These are phyloP conservation scores for Linnemannia schmuckeri DNA, from an alignment of 192 early-diverging fungal genomes.

Conservation along the genomic window DNA sequence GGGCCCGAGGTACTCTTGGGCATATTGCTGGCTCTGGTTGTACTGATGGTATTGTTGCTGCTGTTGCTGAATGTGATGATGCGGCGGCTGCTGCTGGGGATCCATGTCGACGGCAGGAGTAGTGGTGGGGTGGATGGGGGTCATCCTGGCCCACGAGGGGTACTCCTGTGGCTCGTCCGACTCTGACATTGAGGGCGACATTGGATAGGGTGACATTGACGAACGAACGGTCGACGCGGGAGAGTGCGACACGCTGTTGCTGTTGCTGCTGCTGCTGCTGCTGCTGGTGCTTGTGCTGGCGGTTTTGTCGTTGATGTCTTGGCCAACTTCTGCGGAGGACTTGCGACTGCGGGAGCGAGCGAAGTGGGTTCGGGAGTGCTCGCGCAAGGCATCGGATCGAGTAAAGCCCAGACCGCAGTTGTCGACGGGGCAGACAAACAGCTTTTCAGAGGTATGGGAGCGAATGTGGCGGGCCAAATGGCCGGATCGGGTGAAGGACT, in stretches of 20 bases:
- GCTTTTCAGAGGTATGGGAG: conserved; percentile 54
- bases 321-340: conserved; percentile 10
- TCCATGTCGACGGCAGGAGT: not conserved
- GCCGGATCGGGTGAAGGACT: conserved; percentile 57
- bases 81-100: not conserved
- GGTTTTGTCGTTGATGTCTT: not conserved
- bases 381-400: conserved; percentile 80
- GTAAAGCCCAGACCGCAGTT: conserved; percentile 80
- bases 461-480: conserved; percentile 55
- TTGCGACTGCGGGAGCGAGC: conserved; percentile 36
- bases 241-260: conserved; percentile 26
- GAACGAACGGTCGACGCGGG: conserved; percentile 42
- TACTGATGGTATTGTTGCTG: conserved; percentile 17
- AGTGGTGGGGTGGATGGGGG: conserved; percentile 31
- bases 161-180: conserved; percentile 50
- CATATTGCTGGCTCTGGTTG: not conserved
- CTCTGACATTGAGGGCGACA: conserved; percentile 49
- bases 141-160: conserved; percentile 52
- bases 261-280: not conserved
- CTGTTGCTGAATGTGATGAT: conserved; percentile 20
- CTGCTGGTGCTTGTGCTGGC: not conserved
- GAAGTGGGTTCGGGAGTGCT: conserved; percentile 82
- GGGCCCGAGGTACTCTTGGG: conserved; percentile 19
- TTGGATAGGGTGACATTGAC: conserved; percentile 49
- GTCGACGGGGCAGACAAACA: conserved; percentile 57